Conservation (phyloP, 176 grass and related monocot species). For the Dendrocalamus sinicus region DNA sequence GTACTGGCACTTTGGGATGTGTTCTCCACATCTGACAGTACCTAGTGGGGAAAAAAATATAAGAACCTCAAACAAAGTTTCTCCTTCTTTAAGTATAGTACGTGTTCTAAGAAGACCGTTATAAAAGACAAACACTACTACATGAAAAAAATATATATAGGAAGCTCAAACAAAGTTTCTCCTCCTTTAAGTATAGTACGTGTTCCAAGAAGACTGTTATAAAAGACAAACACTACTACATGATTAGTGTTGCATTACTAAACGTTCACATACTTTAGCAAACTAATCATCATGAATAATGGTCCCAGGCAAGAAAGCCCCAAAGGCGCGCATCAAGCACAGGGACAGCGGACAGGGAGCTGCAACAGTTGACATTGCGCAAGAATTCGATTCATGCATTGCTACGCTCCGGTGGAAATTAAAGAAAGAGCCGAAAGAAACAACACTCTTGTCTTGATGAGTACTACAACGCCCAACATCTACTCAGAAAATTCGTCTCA, state of each 20-base stretch:
- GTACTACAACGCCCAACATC: not conserved
- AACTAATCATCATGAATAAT: conserved; percentile 4
- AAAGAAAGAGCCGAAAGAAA: not conserved
- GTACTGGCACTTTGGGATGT: not conserved
- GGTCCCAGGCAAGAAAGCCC: not conserved
- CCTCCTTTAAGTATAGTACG: not conserved
- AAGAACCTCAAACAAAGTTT: not conserved
- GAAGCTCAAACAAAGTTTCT: not conserved
- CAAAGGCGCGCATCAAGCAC: not conserved
- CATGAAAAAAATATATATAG: no score
- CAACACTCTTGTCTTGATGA: not conserved
- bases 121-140: not conserved
- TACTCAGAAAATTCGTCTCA: conserved; percentile 1
- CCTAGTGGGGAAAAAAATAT: not conserved
- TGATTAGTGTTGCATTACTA: not conserved
- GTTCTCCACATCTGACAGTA: conserved; percentile 2
- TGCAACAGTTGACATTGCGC: not conserved
- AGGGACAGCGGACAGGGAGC: not conserved
- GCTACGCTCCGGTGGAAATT: not conserved
- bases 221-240: not conserved
- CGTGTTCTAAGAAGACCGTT: not conserved
- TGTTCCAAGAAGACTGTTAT: not conserved
- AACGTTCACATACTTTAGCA: not conserved
- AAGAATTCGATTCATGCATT: not conserved
- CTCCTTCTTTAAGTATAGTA: not conserved